Evolutionary conservation across 495 filamentous ascomycete genomes (phyloP), one percentile per base, ranked within the genome.

Genomic region (Neurospora sp.): DNA sequence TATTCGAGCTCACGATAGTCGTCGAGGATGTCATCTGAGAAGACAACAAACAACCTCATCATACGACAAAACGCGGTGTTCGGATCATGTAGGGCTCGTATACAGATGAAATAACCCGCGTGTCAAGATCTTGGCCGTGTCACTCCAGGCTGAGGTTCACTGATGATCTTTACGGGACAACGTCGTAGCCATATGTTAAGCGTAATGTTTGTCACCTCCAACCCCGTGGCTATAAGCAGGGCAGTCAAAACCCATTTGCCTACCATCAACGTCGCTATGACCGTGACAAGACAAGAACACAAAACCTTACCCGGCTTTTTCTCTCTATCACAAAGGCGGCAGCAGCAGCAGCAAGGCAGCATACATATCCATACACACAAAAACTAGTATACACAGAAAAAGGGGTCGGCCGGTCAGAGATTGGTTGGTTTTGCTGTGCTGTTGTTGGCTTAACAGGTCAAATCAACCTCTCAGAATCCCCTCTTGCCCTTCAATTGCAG

Each of bases 401-500:
- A 37, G 27, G 54, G 46, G 20, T 27, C 11, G 46, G 20, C 14
- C 11, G 20, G 11, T 27, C 20, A 14, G 48, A 27, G 48, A 14
- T 3, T 59, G 2, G 20, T 2, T 35, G 27, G 1, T 35, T 66
- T 31, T 35, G 27, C 54, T 37, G 5, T 31, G 27, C 18, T 35
- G 16, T 23, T 44, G 70, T 42, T 70, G 23, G 37, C 48, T 59
- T 27, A 59, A 59, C 48, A 27, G 23, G 70, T 42, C 39, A 23
- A 23, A 39, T 23, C 20, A 35, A 18, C 42, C 39, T 39, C 54
- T 39, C 54, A 42, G 6, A 42, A 11, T 35, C 72, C 11, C 11
- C 48, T 59, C 70, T 27, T 35, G 39, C 71, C 54, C 41, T 54
- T 74, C 70, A 76, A 39, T 37, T 38, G 73, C 35, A 78, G n/a